phyloP scores from a whole-genome alignment of 371 early-diverging fungal genomes.

The Coemansia sp. region DNA sequence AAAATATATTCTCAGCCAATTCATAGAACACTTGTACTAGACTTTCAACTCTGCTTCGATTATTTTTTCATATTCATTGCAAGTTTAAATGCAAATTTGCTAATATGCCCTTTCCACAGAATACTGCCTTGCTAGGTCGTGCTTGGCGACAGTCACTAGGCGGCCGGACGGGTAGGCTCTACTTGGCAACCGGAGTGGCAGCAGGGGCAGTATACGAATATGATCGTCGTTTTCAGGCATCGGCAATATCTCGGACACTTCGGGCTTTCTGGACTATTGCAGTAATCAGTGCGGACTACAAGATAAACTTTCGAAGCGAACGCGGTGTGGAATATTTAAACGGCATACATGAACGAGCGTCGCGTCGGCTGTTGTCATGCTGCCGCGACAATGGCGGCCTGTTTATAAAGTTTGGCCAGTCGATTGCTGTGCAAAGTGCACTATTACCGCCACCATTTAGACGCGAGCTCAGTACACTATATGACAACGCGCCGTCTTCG shows the following conservation, averaged over 20 bases:
- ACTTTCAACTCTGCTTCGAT: background rate
- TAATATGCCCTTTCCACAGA: background rate
- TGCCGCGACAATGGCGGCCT: constrained; percentile 85
- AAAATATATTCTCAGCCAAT: background rate
- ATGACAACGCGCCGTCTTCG: constrained; percentile 80
- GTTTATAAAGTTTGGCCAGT: constrained; percentile 89
- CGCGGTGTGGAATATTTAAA: constrained; percentile 53
- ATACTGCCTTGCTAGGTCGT: background rate
- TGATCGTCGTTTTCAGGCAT: constrained; percentile 39
- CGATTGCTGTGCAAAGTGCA: constrained; percentile 77
- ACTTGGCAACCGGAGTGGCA: background rate
- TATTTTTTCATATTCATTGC: background rate
- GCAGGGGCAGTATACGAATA: constrained; percentile 24
- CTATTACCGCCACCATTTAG: constrained; percentile 77
- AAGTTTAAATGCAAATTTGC: background rate
- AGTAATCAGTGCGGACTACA: constrained; percentile 62
- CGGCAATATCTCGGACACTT: constrained; percentile 29
- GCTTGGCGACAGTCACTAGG: background rate
- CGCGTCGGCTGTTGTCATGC: constrained; percentile 71
- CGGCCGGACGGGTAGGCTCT: background rate
- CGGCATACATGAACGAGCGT: constrained; percentile 65
- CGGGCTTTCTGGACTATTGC: constrained; percentile 31
- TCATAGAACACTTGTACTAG: background rate
- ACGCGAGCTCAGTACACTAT: constrained; percentile 66
- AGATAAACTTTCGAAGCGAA: constrained; percentile 66